Conservation (phyloP, 495 filamentous ascomycete species). For the Penicillium flavigenum region DNA sequence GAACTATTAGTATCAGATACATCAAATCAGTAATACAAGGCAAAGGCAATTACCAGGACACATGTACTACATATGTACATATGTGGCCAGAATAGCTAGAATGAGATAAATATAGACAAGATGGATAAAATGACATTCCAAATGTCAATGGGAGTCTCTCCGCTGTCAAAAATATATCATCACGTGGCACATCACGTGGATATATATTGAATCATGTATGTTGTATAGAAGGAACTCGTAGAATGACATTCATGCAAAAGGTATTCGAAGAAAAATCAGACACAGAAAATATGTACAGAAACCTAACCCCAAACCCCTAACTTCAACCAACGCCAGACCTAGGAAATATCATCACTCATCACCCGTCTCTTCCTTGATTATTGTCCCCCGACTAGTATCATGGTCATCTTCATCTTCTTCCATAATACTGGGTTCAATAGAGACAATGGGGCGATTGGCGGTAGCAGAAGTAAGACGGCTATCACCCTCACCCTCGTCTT, state of each 20-base stretch:
- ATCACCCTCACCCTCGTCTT: constrained; percentile 46
- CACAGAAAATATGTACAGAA: constrained; percentile 14
- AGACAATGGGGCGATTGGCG: constrained; percentile 18
- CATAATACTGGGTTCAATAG: constrained; percentile 38
- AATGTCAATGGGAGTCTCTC: not conserved
- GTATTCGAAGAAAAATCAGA: constrained; percentile 9
- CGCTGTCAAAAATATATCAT: constrained; percentile 4
- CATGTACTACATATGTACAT: not conserved
- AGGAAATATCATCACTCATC: constrained; percentile 32
- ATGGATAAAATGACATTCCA: not conserved
- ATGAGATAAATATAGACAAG: not conserved
- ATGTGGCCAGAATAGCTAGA: not conserved
- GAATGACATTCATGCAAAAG: not conserved
- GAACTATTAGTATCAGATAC: not conserved
- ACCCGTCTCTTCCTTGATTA: constrained; percentile 51
- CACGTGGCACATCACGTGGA: constrained; percentile 14
- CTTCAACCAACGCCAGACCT: constrained; percentile 24
- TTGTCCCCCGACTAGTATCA: constrained; percentile 49
- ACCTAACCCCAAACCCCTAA: constrained; percentile 2
- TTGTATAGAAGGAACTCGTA: not conserved
- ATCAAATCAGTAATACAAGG: not conserved
- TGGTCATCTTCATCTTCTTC: constrained; percentile 56
- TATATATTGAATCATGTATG: not conserved
- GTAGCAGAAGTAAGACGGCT: constrained; percentile 24
- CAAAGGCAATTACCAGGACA: constrained; percentile 1